A percentile compares a stretch with the other conserved stretches of the same genome.
Conservation (phyloP, 495 filamentous ascomycete species). For the Penicillium waksmanii region DNA sequence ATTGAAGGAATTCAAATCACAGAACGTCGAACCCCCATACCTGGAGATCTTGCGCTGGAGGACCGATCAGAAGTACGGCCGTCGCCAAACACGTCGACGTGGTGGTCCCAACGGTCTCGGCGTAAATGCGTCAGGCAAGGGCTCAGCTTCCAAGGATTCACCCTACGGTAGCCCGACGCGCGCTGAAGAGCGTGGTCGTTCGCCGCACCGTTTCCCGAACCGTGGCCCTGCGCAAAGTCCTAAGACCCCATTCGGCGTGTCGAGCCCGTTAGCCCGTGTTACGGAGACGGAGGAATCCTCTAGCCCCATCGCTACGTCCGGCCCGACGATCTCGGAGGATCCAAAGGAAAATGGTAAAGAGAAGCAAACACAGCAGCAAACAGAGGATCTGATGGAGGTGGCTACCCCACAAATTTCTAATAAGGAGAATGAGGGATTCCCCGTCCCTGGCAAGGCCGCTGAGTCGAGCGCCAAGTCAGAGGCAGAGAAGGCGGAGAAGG, state of each 20-base stretch:
- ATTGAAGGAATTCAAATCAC: conserved; percentile 84
- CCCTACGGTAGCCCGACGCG: conserved; percentile 57
- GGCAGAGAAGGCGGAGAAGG: conserved; percentile 37
- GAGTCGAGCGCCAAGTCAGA: conserved; percentile 22
- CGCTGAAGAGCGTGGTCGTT: conserved; percentile 57
- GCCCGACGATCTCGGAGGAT: conserved; percentile 40
- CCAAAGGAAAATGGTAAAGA: conserved; percentile 37
- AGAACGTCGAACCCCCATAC: conserved; percentile 89
- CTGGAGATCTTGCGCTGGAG: conserved; percentile 94
- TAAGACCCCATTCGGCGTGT: conserved; percentile 53
- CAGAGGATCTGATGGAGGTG: conserved; percentile 51
- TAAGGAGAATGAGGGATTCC: conserved; percentile 41
- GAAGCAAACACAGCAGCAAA: conserved; percentile 17
- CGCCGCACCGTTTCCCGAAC: conserved; percentile 55
- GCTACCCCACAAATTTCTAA: conserved; percentile 45
- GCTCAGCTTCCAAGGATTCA: conserved; percentile 44
- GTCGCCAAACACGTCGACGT: conserved; percentile 51
- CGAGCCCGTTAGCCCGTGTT: conserved; percentile 57
- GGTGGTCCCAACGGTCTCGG: conserved; percentile 43
- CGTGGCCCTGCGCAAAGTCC: conserved; percentile 52
- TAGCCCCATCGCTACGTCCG: conserved; percentile 38
- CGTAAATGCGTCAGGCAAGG: conserved; percentile 41
- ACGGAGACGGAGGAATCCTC: conserved; percentile 55
- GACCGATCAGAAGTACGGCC: conserved; percentile 90
- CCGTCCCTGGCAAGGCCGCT: conserved; percentile 25